Conservation (phyloP, 768 basidiomycete species). For the Epithele typhae region DNA sequence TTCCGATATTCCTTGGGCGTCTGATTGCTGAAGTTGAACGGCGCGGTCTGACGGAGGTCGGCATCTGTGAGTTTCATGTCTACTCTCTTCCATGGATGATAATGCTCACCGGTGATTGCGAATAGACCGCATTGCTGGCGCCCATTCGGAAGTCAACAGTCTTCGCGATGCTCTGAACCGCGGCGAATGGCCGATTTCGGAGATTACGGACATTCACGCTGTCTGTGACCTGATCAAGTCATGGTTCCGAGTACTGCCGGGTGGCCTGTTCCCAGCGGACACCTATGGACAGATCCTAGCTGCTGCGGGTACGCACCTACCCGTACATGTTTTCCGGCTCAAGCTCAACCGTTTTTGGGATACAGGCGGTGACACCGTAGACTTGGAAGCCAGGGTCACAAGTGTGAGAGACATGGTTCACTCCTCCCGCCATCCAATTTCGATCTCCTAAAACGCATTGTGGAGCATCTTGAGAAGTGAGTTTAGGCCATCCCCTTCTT, state of each 20-base stretch:
- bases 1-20: slow-evolving; percentile 63
- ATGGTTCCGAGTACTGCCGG: slow-evolving; percentile 81
- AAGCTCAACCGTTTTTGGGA: no score
- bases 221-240: slow-evolving; percentile 81
- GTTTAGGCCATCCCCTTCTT: slow-evolving; percentile 13
- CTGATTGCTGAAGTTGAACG: slow-evolving; percentile 69
- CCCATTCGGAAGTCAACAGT: slow-evolving; percentile 60
- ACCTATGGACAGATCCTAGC: slow-evolving; percentile 67
- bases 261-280: slow-evolving; percentile 68
- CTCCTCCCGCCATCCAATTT: slow-evolving; percentile 70
- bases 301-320: slow-evolving; percentile 63
- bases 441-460: slow-evolving; percentile 71
- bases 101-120: neutral
- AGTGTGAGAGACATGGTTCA: slow-evolving; percentile 67
- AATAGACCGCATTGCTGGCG: slow-evolving; percentile 80
- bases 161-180: slow-evolving; percentile 74
- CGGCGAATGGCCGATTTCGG: slow-evolving; percentile 59
- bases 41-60: slow-evolving; percentile 75
- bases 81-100: neutral
- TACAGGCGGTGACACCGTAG: slow-evolving; percentile 46
- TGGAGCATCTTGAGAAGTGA: slow-evolving; percentile 79
- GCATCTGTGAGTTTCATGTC: slow-evolving; percentile 59
- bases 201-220: slow-evolving; percentile 71
- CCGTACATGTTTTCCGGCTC: no score
- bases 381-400: slow-evolving; percentile 60